Conservation (phyloP, 2,329 filamentous ascomycete genomes). For the Pleurostoma richardsiae region DNA sequence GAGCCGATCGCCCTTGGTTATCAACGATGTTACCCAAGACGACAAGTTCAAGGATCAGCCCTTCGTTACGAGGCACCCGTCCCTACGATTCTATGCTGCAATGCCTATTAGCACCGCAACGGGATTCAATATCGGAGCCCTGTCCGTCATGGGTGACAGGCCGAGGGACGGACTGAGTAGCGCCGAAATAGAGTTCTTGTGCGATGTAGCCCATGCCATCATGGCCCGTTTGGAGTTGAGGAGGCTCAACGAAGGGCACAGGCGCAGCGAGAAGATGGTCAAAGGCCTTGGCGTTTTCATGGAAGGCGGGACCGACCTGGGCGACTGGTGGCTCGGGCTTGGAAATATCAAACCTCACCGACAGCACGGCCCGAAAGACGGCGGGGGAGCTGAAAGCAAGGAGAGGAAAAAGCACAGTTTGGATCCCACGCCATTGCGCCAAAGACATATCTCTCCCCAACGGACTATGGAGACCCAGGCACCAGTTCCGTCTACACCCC, state of each 20-base stretch:
- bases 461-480: not conserved
- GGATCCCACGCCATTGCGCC: not conserved
- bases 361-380: not conserved
- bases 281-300: conserved; percentile 28
- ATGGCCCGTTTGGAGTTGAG: conserved; percentile 29
- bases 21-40: conserved; percentile 26
- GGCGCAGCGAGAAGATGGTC: conserved; percentile 28
- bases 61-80: conserved; percentile 14
- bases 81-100: conserved; percentile 31
- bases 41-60: conserved; percentile 19
- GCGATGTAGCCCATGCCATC: conserved; percentile 20
- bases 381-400: not conserved
- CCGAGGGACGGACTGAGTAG: conserved; percentile 18
- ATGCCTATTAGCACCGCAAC: conserved; percentile 31
- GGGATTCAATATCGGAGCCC: conserved; percentile 36
- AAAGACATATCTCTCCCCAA: not conserved
- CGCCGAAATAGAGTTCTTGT: conserved; percentile 18
- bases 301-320: conserved; percentile 20
- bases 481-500: not conserved
- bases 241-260: conserved; percentile 16
- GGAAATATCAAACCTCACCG: not conserved
- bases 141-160: conserved; percentile 25
- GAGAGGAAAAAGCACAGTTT: not conserved
- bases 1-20: conserved; percentile 23
- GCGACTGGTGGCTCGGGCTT: not conserved